Conservation (phyloP, 257 asterid species). For the Cordia subcordata region DNA sequence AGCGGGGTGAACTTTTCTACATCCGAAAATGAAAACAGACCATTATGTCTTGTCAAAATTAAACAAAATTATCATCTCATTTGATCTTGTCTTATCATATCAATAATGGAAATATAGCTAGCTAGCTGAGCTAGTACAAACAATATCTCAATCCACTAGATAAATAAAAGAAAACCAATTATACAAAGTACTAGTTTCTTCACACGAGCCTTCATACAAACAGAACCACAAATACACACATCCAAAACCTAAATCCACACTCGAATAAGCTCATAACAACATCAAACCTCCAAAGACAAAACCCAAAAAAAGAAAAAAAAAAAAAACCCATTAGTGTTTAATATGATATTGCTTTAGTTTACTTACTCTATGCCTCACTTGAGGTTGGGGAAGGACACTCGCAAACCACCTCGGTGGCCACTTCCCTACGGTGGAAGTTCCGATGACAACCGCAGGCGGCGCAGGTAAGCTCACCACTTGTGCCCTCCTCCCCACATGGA, state of each 20-base stretch:
- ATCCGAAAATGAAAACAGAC: no score
- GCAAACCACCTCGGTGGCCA: conserved; percentile 35
- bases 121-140: not conserved
- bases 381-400: conserved; percentile 32
- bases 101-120: not conserved
- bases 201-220: not conserved
- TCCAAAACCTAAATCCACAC: not conserved
- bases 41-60: no score
- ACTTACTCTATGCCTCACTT: conserved; percentile 4
- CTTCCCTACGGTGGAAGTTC: conserved; percentile 66
- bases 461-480: conserved; percentile 52
- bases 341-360: not conserved
- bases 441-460: conserved; percentile 97
- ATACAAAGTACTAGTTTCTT: not conserved
- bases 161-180: conserved; percentile 13
- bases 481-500: conserved; percentile 53
- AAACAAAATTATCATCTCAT: not conserved
- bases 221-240: conserved; percentile 21
- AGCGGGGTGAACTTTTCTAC: no score
- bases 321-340: not conserved
- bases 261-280: no score
- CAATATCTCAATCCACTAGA: conserved; percentile 3
- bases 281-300: not conserved
- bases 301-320: no score
- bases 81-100: not conserved